Evolutionary conservation across 345 rosid species (phyloP), one percentile per base, ranked within the genome.

Genomic region (Luvunga scandens): DNA sequence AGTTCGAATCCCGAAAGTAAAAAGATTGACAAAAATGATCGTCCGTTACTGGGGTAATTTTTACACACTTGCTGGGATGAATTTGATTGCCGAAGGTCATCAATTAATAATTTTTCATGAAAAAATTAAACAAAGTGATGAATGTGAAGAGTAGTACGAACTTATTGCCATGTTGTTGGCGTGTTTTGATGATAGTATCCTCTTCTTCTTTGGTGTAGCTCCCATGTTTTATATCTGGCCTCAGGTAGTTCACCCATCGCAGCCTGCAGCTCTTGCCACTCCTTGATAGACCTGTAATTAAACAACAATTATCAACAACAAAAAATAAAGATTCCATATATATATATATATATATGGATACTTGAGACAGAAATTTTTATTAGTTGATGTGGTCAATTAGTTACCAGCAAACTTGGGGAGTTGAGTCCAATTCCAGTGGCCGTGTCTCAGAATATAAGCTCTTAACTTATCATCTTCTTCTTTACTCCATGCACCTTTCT

Each of bases 211-310:
- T 36, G 7, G 81, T 81, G 80, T 53, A 87, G 66, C 45, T 78
- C 25, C 90, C 90, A 16, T 62, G 86, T 55, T 83, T 87, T 45
- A 87, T 42, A 25, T 80, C 77, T 0, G 90, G 86, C 10, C 81
- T 56, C 21, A 85, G 84, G 61, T 87, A 87, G 57, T 87, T 87
- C 82, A 79, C 56, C 88, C 88, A 87, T 7, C 90, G 71, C 56
- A 85, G 60, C 62, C 90, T 83, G 73, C 89, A 87, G 72, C 87
- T 87, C 82, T 84, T 87, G 6, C 89, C 89, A 57, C 83, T 75
- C 76, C 87, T 83, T 31, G 79, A 53, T 8, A 87, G 72, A 48
- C 89, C 89, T 87, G 72, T 7, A 25, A 12, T 45, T 13, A 45
- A 45, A 45, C 50, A 45, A 45, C 18, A 45, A 28, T 31, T 2